phyloP scores from a whole-genome alignment of 768 basidiomycete genomes.

The Trametes cinnabarina region DNA sequence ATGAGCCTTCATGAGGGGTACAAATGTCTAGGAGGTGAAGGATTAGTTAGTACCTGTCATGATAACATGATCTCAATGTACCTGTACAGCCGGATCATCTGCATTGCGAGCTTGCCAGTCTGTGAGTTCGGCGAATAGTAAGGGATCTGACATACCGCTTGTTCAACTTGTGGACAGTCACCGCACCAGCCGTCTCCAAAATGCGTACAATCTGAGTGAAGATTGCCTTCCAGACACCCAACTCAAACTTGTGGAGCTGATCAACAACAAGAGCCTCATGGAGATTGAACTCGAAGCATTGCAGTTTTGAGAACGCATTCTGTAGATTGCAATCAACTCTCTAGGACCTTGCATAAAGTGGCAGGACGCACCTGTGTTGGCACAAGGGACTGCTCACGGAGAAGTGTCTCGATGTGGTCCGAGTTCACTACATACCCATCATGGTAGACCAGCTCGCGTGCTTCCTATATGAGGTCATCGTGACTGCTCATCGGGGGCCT shows the following conservation, averaged over 20 bases:
- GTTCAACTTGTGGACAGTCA: constrained; percentile 11
- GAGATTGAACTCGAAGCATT: constrained; percentile 21
- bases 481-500: too few species aligned
- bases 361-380: constrained; percentile 20
- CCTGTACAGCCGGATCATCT: constrained; percentile 21
- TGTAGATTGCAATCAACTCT: constrained; percentile 3
- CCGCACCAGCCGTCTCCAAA: constrained; percentile 5
- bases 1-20: constrained; percentile 22
- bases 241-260: constrained; percentile 33
- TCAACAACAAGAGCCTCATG: constrained; percentile 28
- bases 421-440: constrained; percentile 7
- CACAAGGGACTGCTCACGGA: constrained; percentile 21
- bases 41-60: not conserved
- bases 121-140: not conserved
- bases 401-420: constrained; percentile 12
- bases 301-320: constrained; percentile 31
- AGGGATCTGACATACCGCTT: constrained; percentile 5
- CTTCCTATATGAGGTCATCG: not conserved
- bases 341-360: too few species aligned
- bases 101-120: not conserved
- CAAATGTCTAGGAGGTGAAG: constrained; percentile 18
- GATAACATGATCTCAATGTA: not conserved
- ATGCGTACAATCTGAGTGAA: constrained; percentile 31
- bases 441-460: constrained; percentile 20
- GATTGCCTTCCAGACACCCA: constrained; percentile 32